Conservation (phyloP, 78 protist species). For the Anaeramoeba flamelloides region DNA sequence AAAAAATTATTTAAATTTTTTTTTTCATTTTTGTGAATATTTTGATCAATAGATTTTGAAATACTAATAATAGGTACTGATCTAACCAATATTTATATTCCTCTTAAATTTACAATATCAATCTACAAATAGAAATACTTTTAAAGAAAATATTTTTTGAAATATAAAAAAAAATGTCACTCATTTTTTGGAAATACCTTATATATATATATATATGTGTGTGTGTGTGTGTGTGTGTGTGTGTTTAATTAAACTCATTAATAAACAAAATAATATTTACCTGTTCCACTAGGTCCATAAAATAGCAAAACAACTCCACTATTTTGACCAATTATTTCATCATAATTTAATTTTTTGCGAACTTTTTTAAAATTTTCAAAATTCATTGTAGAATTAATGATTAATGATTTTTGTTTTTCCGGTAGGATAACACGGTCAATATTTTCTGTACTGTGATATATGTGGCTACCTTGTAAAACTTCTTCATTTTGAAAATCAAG, state of each 20-base stretch:
- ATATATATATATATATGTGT: too few relatives aligned
- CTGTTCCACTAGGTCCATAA: slow-evolving; percentile 45
- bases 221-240: too few relatives aligned
- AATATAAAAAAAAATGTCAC: too few relatives aligned
- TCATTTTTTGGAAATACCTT: too few relatives aligned
- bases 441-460: slow-evolving; percentile 27
- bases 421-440: slow-evolving; percentile 34
- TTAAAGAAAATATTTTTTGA: too few relatives aligned
- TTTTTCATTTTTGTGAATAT: too few relatives aligned
- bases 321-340: slow-evolving; percentile 21
- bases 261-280: slow-evolving; percentile 30
- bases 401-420: slow-evolving; percentile 9
- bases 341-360: slow-evolving; percentile 15
- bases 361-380: slow-evolving; percentile 5
- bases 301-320: slow-evolving; percentile 38
- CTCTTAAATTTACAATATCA: too few relatives aligned
- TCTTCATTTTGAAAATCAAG: slow-evolving; percentile 41
- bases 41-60: too few relatives aligned
- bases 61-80: too few relatives aligned
- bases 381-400: slow-evolving; percentile 15
- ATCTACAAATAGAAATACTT: too few relatives aligned
- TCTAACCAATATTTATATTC: too few relatives aligned
- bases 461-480: slow-evolving; percentile 38
- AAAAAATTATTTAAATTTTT: too few relatives aligned
- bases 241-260: not conserved